A percentile compares a stretch with the other conserved stretches of the same genome.
These are phyloP conservation scores for Podospora fimiseda DNA, from an alignment of 495 filamentous ascomycete genomes.

Conservation along the genomic window DNA sequence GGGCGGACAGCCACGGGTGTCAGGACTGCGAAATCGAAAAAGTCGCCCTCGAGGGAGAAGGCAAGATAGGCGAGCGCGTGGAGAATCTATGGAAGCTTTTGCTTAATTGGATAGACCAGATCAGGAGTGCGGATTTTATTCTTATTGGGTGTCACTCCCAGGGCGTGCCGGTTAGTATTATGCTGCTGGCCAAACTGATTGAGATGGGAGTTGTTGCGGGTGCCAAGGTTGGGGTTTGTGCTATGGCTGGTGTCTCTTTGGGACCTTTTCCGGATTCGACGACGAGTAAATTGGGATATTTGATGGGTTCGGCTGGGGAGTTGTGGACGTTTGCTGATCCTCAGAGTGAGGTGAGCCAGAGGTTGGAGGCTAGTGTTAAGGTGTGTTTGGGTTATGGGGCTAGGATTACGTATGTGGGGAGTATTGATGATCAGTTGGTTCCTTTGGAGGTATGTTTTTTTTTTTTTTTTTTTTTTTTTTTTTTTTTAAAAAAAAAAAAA, in stretches of 20 bases:
- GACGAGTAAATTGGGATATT: slow-evolving; percentile 61
- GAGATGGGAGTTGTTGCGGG: slow-evolving; percentile 64
- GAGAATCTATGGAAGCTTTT: slow-evolving; percentile 89
- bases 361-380: slow-evolving; percentile 70
- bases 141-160: slow-evolving; percentile 90
- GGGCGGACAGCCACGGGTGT: slow-evolving; percentile 63
- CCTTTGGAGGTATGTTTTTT: too few species aligned
- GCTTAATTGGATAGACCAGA: slow-evolving; percentile 90
- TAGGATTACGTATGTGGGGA: slow-evolving; percentile 77
- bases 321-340: slow-evolving; percentile 85
- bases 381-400: slow-evolving; percentile 68
- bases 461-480: too few species aligned
- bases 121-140: slow-evolving; percentile 81
- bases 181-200: slow-evolving; percentile 89
- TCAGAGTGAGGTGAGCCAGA: slow-evolving; percentile 71
- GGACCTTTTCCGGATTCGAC: slow-evolving; percentile 87
- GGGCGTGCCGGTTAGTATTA: slow-evolving; percentile 87
- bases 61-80: slow-evolving; percentile 85
- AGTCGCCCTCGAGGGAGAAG: slow-evolving; percentile 93
- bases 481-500: too few species aligned
- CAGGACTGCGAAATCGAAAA: slow-evolving; percentile 71
- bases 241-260: slow-evolving; percentile 92
- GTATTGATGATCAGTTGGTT: slow-evolving; percentile 94
- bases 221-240: slow-evolving; percentile 71
- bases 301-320: slow-evolving; percentile 83